Base-by-base conservation (phyloP, 768 basidiomycete genomes). In the Lactarius evosmus region DNA sequence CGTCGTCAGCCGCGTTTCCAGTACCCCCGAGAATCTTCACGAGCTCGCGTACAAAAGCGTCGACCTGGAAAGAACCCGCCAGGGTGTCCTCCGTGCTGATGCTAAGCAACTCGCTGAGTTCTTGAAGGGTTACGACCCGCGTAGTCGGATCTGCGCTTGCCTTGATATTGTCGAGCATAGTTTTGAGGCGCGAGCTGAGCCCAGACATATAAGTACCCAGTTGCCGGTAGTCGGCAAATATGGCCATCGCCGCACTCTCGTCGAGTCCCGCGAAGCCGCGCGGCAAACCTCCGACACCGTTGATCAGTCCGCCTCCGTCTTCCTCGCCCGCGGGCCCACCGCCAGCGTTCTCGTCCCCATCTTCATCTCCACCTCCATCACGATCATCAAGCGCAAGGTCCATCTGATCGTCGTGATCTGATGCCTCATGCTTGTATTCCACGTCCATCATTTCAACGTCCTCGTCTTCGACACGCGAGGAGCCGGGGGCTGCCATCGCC, bases 41-140 rank as follows among this genome's bases (percentile, higher is more conserved):
- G 41, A 99, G 82, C 74, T 97, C 96, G 69, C 88, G 85, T 33
- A 95, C 92, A 73, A 93, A 98, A 38, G 87, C 83, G 70, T 96
- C 95, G 25, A 95, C 88, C 67, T 90, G 91, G 78, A 99, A 96
- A n/a, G 91, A 95, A 46, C 94, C 94, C 9, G 93, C 91, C 52
- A 99, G 79, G 7, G 95, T 98, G 73, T 99, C 97, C 76, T 98
- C 96, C 2, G 94, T 98, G 75, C 93, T 93, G 77, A 98, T 95
- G 65, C 92, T 91, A 61, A 99, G 85, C 36, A 98, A 75, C 73
- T 98, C 96, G 77, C 92, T 94, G 58, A 97, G 83, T 71, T 99
- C 96, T 72, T 98, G 95, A 32, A 99, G 78, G 5, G 95, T 95
- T 50, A 93, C 77, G 32, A 98, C 84, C 54, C 95, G 88, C 44